Percentiles rank a stretch among this genome's conserved stretches.
phyloP scores from a whole-genome alignment of 2,329 filamentous ascomycete genomes.

The Nemania abortiva region DNA sequence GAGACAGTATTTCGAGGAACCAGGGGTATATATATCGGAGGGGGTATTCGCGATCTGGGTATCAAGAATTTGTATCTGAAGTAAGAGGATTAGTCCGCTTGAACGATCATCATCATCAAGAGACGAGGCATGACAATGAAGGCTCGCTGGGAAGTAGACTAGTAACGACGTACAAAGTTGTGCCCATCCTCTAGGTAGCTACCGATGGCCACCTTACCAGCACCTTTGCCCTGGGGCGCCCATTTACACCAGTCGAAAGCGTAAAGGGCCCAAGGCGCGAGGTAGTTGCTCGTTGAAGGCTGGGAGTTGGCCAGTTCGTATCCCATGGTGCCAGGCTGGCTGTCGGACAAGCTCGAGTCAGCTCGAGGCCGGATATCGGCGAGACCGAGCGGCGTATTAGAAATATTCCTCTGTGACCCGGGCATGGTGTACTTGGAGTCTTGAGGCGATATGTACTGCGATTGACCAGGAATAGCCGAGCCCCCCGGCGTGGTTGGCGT shows the following conservation, averaged over 20 bases:
- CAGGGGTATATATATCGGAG: conserved; percentile 75
- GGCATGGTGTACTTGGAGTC: conserved; percentile 68
- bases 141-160: background rate
- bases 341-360: conserved; percentile 83
- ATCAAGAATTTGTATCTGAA: conserved; percentile 95
- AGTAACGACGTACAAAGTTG: conserved; percentile 79
- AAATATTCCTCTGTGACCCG: conserved; percentile 71
- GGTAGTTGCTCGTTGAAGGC: conserved; percentile 87
- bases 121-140: conserved; percentile 9
- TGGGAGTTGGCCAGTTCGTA: conserved; percentile 75
- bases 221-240: conserved; percentile 82
- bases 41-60: conserved; percentile 81
- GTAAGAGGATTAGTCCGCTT: conserved; percentile 36
- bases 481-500: conserved; percentile 74
- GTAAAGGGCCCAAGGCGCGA: conserved; percentile 95
- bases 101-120: background rate
- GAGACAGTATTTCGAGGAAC: conserved; percentile 78
- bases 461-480: conserved; percentile 58
- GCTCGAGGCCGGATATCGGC: conserved; percentile 91
- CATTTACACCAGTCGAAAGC: conserved; percentile 99
- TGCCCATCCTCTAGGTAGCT: conserved; percentile 98
- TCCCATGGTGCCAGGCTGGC: conserved; percentile 69
- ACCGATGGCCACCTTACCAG: conserved; percentile 92
- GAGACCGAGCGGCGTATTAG: conserved; percentile 89
- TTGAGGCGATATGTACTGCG: conserved; percentile 73